These are phyloP conservation scores for Aurinia saxatilis DNA, from an alignment of 345 rosid species.

Conservation along the genomic window DNA sequence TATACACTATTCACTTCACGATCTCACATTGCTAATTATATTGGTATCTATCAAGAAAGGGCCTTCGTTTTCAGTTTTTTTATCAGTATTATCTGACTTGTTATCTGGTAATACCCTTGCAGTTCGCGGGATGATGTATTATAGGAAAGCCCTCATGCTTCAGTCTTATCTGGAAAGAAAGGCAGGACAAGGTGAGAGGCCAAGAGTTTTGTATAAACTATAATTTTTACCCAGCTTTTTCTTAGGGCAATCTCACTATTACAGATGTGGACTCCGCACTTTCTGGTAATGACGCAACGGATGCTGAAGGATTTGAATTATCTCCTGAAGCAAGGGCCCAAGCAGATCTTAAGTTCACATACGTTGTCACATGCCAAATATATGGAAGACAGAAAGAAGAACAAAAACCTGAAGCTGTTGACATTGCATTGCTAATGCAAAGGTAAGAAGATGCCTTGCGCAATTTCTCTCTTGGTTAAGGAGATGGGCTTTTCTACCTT, in stretches of 20 bases:
- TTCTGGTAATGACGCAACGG: slow-evolving; percentile 40
- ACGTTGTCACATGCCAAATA: slow-evolving; percentile 93
- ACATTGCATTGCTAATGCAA: slow-evolving; percentile 93
- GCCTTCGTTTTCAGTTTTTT: neutral
- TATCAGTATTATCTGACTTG: too few species aligned
- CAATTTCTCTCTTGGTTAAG: neutral
- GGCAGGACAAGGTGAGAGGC: slow-evolving; percentile 54
- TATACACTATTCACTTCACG: neutral
- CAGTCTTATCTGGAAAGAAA: slow-evolving; percentile 75
- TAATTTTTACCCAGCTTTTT: neutral
- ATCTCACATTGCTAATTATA: neutral
- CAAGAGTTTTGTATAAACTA: slow-evolving; percentile 5
- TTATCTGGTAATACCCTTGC: slow-evolving; percentile 19
- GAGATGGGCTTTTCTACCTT: neutral
- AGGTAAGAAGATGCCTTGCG: slow-evolving; percentile 36
- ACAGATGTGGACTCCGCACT: slow-evolving; percentile 64
- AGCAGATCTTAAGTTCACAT: slow-evolving; percentile 88
- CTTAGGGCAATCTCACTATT: slow-evolving; percentile 20
- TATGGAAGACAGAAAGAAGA: slow-evolving; percentile 97
- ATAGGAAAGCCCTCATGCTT: slow-evolving; percentile 96
- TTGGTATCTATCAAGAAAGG: slow-evolving; percentile 1
- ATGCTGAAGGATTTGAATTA: slow-evolving; percentile 80
- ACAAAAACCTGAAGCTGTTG: slow-evolving; percentile 85
- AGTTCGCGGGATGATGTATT: slow-evolving; percentile 99
- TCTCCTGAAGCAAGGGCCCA: slow-evolving; percentile 89